These are phyloP conservation scores for Debaryomyces subglobosus DNA, from an alignment of 1,139 yeast species.

Conservation along the genomic window DNA sequence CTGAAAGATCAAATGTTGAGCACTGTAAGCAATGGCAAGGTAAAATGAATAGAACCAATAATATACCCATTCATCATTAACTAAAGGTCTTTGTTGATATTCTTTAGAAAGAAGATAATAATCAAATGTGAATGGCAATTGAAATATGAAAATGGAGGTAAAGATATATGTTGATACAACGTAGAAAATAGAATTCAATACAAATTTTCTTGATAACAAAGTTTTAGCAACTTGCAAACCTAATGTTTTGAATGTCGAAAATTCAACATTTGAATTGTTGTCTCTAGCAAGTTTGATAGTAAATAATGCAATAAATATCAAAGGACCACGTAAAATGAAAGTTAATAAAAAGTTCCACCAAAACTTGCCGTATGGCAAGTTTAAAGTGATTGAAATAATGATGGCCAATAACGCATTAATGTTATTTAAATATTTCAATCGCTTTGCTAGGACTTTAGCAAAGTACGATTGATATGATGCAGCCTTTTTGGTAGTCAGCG, in stretches of 20 bases:
- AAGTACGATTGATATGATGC: conserved; percentile 33
- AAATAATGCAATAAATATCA: conserved; percentile 31
- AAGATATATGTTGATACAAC: conserved; percentile 37
- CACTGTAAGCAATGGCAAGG: conserved; percentile 51
- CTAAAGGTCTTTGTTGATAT: conserved; percentile 53
- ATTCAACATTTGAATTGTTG: conserved; percentile 53
- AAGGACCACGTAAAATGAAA: conserved; percentile 33
- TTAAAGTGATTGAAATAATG: conserved; percentile 26
- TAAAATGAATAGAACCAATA: conserved; percentile 45
- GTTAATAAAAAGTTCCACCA: conserved; percentile 35
- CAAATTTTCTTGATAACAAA: conserved; percentile 43
- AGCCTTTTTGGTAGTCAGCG: conserved; percentile 11
- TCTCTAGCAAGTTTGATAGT: conserved; percentile 53
- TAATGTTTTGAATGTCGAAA: conserved; percentile 51
- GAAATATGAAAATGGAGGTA: conserved; percentile 33
- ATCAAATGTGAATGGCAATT: conserved; percentile 29
- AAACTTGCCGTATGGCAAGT: conserved; percentile 32
- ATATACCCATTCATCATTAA: conserved; percentile 66
- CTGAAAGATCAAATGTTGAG: conserved; percentile 59
- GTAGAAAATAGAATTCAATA: conserved; percentile 40
- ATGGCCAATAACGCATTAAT: conserved; percentile 32
- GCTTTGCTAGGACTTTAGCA: conserved; percentile 34
- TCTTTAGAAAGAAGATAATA: conserved; percentile 47
- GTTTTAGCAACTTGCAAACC: conserved; percentile 52
- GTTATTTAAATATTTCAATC: conserved; percentile 41